Evolutionary conservation across 2,329 filamentous ascomycete species (phyloP), one percentile per base, ranked within the genome.

Genomic region (Colletotrichum sansevieriae): DNA sequence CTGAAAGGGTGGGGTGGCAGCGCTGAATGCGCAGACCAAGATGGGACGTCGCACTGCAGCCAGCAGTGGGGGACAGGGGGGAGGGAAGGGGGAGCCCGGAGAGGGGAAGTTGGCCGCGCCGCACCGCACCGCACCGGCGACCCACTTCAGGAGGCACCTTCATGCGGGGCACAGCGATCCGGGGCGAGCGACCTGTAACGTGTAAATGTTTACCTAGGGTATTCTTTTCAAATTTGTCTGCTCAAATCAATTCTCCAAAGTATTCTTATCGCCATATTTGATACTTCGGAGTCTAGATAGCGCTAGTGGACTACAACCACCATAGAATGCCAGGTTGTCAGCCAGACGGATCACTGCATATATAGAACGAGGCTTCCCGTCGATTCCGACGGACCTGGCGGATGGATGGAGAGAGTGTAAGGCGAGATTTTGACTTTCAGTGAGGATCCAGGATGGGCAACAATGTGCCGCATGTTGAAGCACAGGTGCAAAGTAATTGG

Each of bases 1-100:
- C 59, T 62, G 59, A 41, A 39, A 62, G 37, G 39, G 46, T 29
- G 59, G 59, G 59, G 59, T 62, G n/a, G 58, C 33, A 62, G 58
- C 58, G 46, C 59, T 54, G 54, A 62, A 52, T 47, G 35, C 20
- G 47, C 43, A 29, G 39, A 11, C 39, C 20, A 18, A 44, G 37
- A 57, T 25, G 37, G 54, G n/a, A 43, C 15, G 35, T 35, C 35
- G 35, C 37, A 29, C 55, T 35, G 55, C 55, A 46, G 39, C 47
- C 22, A 33, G 44, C 35, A 43, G 46, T 20, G 46, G 46, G 59
- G 59, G 47, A 54, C 37, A 62, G 37, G 35, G 35, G 59, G 37
- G 2, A 2, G 37, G 11, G 11, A 3, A 11, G 43, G 43, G 43
- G 13, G 12, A 13, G n/a, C 43, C 18, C 18, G 35, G 59, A 12